A percentile compares a stretch with the other conserved stretches of the same genome.
phyloP scores from a whole-genome alignment of 306 rosid genomes.

The Acacia melanoxylon region DNA sequence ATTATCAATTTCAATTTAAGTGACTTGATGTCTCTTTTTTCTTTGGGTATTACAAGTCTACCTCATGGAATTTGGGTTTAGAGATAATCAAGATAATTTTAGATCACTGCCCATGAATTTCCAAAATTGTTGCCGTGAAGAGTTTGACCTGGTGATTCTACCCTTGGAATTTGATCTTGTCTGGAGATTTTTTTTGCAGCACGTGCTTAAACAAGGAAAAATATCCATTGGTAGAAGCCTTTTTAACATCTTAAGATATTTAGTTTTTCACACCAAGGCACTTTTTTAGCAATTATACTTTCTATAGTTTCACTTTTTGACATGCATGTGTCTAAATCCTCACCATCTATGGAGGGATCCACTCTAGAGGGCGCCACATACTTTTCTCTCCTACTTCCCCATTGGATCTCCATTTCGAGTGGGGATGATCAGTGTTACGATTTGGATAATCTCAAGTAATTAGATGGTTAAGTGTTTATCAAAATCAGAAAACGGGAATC shows the following conservation, averaged over 20 bases:
- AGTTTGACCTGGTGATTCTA: background rate
- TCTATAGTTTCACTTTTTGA: slow-evolving; percentile 1
- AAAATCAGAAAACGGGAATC: background rate
- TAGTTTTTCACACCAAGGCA: background rate
- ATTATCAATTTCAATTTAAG: background rate
- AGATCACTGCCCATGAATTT: background rate
- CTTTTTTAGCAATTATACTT: background rate
- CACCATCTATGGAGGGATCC: background rate
- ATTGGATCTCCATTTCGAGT: background rate
- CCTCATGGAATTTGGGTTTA: background rate
- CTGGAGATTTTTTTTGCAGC: background rate
- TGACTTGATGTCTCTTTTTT: background rate
- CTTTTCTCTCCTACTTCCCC: background rate
- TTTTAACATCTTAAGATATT: background rate
- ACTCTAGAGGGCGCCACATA: background rate
- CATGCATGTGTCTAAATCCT: background rate
- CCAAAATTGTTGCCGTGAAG: background rate
- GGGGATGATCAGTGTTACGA: background rate
- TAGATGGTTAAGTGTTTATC: background rate
- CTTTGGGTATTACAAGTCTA: background rate
- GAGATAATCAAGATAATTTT: background rate
- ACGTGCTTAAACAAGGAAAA: background rate
- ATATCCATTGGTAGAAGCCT: background rate
- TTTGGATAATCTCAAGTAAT: background rate
- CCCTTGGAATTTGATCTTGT: background rate